Conservation (phyloP, 139 green algal genomes). For the Volvox africanus region DNA sequence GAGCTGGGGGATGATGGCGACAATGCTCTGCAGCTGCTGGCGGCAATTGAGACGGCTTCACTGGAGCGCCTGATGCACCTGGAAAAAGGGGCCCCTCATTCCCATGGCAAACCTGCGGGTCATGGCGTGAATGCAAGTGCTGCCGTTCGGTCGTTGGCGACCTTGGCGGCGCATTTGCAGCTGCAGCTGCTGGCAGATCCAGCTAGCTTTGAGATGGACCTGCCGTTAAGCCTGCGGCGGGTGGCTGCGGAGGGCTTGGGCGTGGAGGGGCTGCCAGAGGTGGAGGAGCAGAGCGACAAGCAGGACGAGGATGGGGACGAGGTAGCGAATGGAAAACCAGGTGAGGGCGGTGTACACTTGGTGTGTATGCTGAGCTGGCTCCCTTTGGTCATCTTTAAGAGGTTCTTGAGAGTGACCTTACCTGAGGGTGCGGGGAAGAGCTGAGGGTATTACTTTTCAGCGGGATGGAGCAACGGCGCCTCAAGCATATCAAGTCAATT, state of each 20-base stretch:
- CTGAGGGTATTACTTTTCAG: too few relatives aligned
- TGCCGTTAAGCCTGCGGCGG: conserved; percentile 62
- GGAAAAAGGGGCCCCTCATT: background rate
- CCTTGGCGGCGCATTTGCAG: conserved; percentile 73
- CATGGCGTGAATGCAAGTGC: too few relatives aligned
- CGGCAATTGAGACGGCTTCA: conserved; percentile 3
- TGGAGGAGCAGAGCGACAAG: conserved; percentile 39
- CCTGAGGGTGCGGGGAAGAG: too few relatives aligned
- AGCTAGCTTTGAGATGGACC: conserved; percentile 60
- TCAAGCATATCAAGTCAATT: too few relatives aligned
- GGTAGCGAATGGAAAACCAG: background rate
- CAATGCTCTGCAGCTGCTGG: conserved; percentile 3
- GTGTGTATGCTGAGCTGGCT: too few relatives aligned
- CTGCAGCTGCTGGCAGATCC: conserved; percentile 74
- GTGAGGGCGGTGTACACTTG: too few relatives aligned
- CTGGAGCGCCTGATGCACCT: background rate
- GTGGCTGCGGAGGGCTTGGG: conserved; percentile 55
- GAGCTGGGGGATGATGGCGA: conserved; percentile 12
- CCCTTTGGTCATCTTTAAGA: too few relatives aligned
- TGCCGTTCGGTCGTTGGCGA: conserved; percentile 43
- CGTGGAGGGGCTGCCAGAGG: conserved; percentile 38
- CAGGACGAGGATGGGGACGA: conserved; percentile 12
- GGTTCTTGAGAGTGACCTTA: too few relatives aligned
- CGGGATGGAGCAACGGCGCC: too few relatives aligned
- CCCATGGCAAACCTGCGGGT: background rate